Evolutionary conservation across 129 eudicot genomes (phyloP), one percentile per base, ranked within the genome.

Genomic region (Rutidosis leptorrhynchoides): DNA sequence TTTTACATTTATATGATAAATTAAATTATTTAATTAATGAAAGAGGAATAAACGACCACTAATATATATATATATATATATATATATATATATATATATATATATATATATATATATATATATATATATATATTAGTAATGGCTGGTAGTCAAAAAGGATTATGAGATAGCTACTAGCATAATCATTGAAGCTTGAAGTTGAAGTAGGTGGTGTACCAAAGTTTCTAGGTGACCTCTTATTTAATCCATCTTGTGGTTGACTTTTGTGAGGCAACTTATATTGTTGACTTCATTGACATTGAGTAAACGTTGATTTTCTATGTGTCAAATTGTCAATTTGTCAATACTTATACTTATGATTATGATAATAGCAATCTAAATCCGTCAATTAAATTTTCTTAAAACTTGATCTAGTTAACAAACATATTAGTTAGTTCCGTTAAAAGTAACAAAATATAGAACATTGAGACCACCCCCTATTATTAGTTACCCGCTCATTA

Each of bases 121-220:
- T 30, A 15, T 30, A 62, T 37, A 7, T 55, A 33, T 52, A 7
- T n/a, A 19, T 29, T n/a, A n/a, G n/a, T n/a, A n/a, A 37, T 62
- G 20, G 20, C 23, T 62, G 14, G 24, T 35, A 62, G 67, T 20
- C 52, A 51, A 62, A 62, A 62, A 62, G 67, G 32, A 37, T 20
- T 33, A 8, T 37, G 52, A 37, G 52, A 11, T 20, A 35, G 42
- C n/a, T 62, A 62, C 67, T 20, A 33, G 32, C 23, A 22, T 62
- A 35, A 35, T 62, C 19, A 21, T 22, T 21, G 30, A 62, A 62
- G 67, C 30, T 35, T 35, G 30, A 32, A 37, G 53, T 62, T 62
- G 67, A 11, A 21, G 53, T 62, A 62, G 67, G 53, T 62, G 53
- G 26, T 62, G 67, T 19, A 22, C 12, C 20, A 21, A 7, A 62